These are phyloP conservation scores for Russula brevipes DNA, from an alignment of 768 basidiomycete species.

Conservation along the genomic window DNA sequence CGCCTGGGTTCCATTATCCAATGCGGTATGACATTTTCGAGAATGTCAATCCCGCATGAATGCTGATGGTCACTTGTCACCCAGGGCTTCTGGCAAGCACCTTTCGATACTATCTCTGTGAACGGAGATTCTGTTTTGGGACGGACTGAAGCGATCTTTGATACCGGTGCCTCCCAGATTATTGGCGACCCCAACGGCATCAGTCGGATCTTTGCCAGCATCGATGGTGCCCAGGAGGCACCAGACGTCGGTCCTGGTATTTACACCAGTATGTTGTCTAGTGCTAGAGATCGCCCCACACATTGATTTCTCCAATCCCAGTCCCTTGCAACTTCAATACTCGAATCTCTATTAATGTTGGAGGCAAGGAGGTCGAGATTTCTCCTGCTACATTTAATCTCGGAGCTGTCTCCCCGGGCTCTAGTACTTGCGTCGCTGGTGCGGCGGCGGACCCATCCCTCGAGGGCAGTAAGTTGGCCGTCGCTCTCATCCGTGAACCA, in stretches of 20 bases:
- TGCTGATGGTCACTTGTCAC: no score
- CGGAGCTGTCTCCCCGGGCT: not conserved
- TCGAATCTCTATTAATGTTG: not conserved
- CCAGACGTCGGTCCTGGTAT: not conserved
- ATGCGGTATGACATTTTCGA: no score
- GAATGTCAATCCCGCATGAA: no score
- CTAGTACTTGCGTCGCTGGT: not conserved
- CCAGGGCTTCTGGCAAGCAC: conserved; percentile 23
- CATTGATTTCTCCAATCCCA: not conserved
- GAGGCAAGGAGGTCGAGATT: not conserved
- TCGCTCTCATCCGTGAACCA: no score
- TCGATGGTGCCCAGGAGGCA: not conserved
- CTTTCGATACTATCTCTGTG: conserved; percentile 13
- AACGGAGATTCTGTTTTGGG: not conserved
- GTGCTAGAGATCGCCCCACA: not conserved
- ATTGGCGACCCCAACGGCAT: conserved; percentile 21
- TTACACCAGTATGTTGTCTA: not conserved
- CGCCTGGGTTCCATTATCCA: no score
- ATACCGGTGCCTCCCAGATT: conserved; percentile 27
- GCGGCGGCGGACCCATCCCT: not conserved
- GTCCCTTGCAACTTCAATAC: not conserved
- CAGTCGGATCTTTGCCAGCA: conserved; percentile 9
- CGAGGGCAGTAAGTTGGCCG: not conserved
- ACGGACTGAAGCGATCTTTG: conserved; percentile 20
- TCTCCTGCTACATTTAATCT: not conserved